Base-by-base conservation (phyloP, 2,329 filamentous ascomycete genomes). In the Setomelanomma holmii region DNA sequence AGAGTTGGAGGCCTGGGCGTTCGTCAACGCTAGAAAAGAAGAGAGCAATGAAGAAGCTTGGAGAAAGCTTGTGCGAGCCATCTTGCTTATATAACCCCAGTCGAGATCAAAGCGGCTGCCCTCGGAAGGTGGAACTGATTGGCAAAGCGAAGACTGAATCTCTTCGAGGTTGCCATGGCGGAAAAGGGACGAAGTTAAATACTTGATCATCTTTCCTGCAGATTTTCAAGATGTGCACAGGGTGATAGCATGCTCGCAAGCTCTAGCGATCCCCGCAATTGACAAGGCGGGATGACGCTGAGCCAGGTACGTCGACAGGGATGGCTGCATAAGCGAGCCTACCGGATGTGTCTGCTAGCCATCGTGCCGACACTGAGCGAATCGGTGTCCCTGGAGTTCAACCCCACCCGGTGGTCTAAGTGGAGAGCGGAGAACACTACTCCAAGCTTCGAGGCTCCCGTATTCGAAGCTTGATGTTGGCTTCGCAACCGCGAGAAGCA, bases 41-140 rank as follows among this genome's bases (percentile, higher is more conserved):
- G 63, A 67, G 8, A 70, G 38, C 3, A 67, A 21, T 6, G 58
- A 56, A 11, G 64, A 55, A 51, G 63, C 60, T 52, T 61, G 58
- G 16, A 64, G 21, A 53, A 68, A 61, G 53, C 56, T 57, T 52
- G 63, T 58, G 49, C 47, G 63, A 55, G 64, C 54, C 68, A 72
- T 72, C 39, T 55, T 57, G 53, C 43, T 59, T 55, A 56, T 57
- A 56, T 20, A 16, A 27, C 22, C 8, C n/a, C 35, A 41, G 22
- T 34, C 34, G 34, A 33, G 39, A 40, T 34, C 40, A 21, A 16
- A 27, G 11, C 21, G 11, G 17, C 7, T 50, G 40, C 30, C 17
- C 44, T 40, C 22, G 30, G 22, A 22, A 30, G 22, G 4, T 30
- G 16, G 2, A 30, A 30, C 14, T 30, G 27, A 30, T 30, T 30